These are phyloP conservation scores for Hypoxylon sp. DNA, from an alignment of 2,329 filamentous ascomycete species.

Conservation along the genomic window DNA sequence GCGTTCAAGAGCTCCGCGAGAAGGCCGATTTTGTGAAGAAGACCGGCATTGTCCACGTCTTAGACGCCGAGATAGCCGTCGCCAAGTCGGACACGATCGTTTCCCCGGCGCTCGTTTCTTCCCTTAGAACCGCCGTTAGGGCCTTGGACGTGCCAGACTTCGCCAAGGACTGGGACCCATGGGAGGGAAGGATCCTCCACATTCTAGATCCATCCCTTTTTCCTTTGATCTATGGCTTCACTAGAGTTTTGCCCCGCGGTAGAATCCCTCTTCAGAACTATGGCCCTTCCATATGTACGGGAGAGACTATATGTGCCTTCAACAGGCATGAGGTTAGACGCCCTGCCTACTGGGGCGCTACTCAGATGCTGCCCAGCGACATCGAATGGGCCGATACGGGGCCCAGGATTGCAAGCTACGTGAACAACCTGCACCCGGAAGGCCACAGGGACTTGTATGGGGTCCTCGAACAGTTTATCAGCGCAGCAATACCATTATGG, in stretches of 20 bases:
- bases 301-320: slow-evolving; percentile 29
- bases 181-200: slow-evolving; percentile 64
- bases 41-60: slow-evolving; percentile 50
- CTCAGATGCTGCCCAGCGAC: slow-evolving; percentile 60
- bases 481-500: slow-evolving; percentile 55
- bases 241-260: slow-evolving; percentile 51
- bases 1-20: slow-evolving; percentile 54
- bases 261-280: slow-evolving; percentile 46
- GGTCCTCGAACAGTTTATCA: slow-evolving; percentile 53
- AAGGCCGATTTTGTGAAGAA: slow-evolving; percentile 53
- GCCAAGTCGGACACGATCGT: slow-evolving; percentile 61
- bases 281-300: slow-evolving; percentile 39
- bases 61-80: slow-evolving; percentile 53
- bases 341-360: slow-evolving; percentile 40
- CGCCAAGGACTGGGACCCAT: slow-evolving; percentile 69
- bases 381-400: slow-evolving; percentile 51
- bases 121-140: slow-evolving; percentile 54
- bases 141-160: slow-evolving; percentile 60
- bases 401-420: slow-evolving; percentile 56
- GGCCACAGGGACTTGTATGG: slow-evolving; percentile 50
- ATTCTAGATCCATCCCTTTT: slow-evolving; percentile 71
- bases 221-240: slow-evolving; percentile 63
- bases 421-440: slow-evolving; percentile 61
- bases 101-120: slow-evolving; percentile 47
- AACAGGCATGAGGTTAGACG: neutral